Evolutionary conservation across 306 rosid genomes (phyloP), one percentile per base, ranked within the genome.

Genomic region (Begonia fuchsioides): DNA sequence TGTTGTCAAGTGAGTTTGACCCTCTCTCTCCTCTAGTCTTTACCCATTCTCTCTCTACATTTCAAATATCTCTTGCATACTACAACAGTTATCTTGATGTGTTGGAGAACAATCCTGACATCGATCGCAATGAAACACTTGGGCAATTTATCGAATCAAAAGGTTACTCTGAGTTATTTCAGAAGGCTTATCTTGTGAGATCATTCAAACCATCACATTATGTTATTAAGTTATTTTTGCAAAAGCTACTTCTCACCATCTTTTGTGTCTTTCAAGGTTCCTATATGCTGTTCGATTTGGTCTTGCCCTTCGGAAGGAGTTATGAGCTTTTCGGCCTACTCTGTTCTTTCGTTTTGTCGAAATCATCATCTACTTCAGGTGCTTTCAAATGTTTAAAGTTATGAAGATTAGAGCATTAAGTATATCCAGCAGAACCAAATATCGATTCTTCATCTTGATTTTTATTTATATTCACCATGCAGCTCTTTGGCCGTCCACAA

Each of bases 291-390:
- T 51, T 87, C 96, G 44, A 78, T 83, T 53, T 87, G 96, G 96
- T 87, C 88, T 11, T 80, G 93, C 55, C 62, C 88, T 41, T 54
- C 86, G 43, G 83, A 83, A 56, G 79, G 86, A 44, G 93, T 87
- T 54, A 14, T 78, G 77, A 74, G 81, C 72, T 80, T 83, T 67
- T 80, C 96, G 41, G 94, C 94, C 57, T 83, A 69, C 73, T 76
- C 88, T 3, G 76, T 78, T 53, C 86, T 87, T 53, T 83, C 94
- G 0, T 83, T 87, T 62, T 83, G 86, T 45, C 94, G 81, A 15
- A 87, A 83, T 55, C 94, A 87, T 47, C 73, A 80, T 70, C 75
- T 80, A 38, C 93, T 87, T 69, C 93, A 87, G 94, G 94, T 82
- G 41, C 35, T 26, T 26, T 6, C 7, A 26, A 26, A 26, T 26